These are phyloP conservation scores for Brettanomyces naardenensis DNA, from an alignment of 805 yeast species.

Conservation along the genomic window DNA sequence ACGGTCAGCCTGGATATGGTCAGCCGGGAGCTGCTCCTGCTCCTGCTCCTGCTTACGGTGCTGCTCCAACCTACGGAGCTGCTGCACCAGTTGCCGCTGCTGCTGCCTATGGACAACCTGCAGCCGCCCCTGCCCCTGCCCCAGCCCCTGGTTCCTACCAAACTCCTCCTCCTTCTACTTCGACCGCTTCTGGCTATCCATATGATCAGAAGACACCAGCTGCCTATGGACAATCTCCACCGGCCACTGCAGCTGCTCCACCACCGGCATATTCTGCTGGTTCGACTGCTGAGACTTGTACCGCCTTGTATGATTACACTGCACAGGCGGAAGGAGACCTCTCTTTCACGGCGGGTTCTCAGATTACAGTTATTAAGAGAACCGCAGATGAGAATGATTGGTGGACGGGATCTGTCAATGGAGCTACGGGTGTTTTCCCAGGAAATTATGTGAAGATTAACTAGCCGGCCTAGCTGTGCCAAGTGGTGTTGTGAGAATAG, in stretches of 20 bases:
- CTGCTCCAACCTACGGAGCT: slow-evolving; percentile 27
- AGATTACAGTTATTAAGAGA: slow-evolving; percentile 74
- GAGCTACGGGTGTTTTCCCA: slow-evolving; percentile 87
- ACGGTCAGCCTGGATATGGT: slow-evolving; percentile 16
- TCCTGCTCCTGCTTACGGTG: slow-evolving; percentile 18
- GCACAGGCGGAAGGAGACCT: slow-evolving; percentile 95
- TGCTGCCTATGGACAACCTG: slow-evolving; percentile 10
- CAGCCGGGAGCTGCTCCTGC: slow-evolving; percentile 12
- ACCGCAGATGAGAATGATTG: slow-evolving; percentile 86
- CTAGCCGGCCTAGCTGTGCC: too few species aligned
- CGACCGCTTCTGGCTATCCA: background rate
- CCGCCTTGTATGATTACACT: slow-evolving; percentile 84
- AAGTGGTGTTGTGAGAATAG: too few species aligned
- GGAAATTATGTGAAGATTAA: slow-evolving; percentile 89
- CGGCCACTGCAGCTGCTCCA: slow-evolving; percentile 22
- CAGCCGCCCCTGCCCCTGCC: slow-evolving; percentile 27
- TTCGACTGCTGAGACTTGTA: slow-evolving; percentile 51
- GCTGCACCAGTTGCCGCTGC: slow-evolving; percentile 4
- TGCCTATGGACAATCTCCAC: slow-evolving; percentile 2
- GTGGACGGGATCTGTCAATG: slow-evolving; percentile 93
- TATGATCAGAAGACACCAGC: slow-evolving; percentile 5
- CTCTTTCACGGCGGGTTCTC: slow-evolving; percentile 79
- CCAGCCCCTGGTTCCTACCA: slow-evolving; percentile 27
- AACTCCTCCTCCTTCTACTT: slow-evolving; percentile 1
- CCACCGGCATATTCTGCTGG: slow-evolving; percentile 31